These are phyloP conservation scores for Rhizophlyctis rosea DNA, from an alignment of 192 early-diverging fungal species.

Conservation along the genomic window DNA sequence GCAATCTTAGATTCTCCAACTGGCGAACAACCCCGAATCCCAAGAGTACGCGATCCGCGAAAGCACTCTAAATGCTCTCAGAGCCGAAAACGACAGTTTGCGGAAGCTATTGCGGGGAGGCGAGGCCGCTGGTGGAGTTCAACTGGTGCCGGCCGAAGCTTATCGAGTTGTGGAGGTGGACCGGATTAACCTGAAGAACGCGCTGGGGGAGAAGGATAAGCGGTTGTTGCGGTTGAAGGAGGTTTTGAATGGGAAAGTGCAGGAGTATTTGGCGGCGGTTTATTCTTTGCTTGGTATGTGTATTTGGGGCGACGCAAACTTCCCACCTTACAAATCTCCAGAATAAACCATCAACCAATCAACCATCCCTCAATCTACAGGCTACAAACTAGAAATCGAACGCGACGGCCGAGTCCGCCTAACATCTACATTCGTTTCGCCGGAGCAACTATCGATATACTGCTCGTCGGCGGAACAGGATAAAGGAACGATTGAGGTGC, in stretches of 20 bases:
- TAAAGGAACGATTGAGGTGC: conserved; percentile 63
- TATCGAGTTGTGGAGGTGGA: conserved; percentile 59
- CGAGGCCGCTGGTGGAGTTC: conserved; percentile 3
- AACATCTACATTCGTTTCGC: conserved; percentile 63
- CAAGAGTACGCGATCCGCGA: conserved; percentile 68
- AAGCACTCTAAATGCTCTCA: conserved; percentile 59
- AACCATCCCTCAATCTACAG: conserved; percentile 6
- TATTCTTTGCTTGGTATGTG: conserved; percentile 62
- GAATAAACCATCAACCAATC: background rate
- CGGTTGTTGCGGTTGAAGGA: conserved; percentile 65
- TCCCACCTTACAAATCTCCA: conserved; percentile 64
- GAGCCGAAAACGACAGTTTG: conserved; percentile 67
- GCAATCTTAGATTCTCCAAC: conserved; percentile 51
- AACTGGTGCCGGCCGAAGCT: conserved; percentile 50
- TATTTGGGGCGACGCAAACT: conserved; percentile 38
- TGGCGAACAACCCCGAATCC: conserved; percentile 74
- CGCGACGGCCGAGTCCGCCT: conserved; percentile 67
- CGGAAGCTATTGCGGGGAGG: background rate
- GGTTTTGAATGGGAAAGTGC: conserved; percentile 62
- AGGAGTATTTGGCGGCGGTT: conserved; percentile 74
- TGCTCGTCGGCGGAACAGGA: conserved; percentile 67
- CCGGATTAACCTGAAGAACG: conserved; percentile 44
- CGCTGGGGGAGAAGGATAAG: conserved; percentile 64
- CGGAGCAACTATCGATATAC: conserved; percentile 61
- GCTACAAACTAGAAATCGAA: conserved; percentile 45